Evolutionary conservation across 306 rosid species (phyloP).

Genomic region (Lotus japonicus): DNA sequence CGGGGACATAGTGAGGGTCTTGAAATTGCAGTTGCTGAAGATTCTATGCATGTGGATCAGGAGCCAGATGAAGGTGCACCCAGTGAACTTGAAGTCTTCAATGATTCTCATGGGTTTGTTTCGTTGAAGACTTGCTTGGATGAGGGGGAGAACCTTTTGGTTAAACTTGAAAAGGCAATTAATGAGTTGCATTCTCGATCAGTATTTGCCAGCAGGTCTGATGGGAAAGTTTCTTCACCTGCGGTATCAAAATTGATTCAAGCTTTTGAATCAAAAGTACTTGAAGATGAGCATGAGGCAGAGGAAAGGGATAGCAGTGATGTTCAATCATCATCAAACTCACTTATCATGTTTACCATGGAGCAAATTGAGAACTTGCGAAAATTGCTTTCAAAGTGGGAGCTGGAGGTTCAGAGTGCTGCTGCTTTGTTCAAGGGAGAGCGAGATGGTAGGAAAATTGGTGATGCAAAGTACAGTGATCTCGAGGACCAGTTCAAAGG

Average conservation of each 20-base stretch:
- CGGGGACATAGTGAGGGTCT: slow-evolving; percentile 26
- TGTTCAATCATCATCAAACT: slow-evolving; percentile 32
- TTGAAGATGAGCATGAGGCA: slow-evolving; percentile 50
- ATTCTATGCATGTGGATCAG: slow-evolving; percentile 23
- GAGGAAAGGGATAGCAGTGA: slow-evolving; percentile 38
- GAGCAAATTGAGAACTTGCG: slow-evolving; percentile 54
- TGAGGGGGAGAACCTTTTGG: slow-evolving; percentile 51
- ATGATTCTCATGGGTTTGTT: slow-evolving; percentile 50
- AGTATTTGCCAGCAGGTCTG: slow-evolving; percentile 33
- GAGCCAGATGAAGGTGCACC: slow-evolving; percentile 31
- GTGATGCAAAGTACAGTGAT: slow-evolving; percentile 33
- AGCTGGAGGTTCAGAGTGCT: slow-evolving; percentile 48
- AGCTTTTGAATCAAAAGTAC: slow-evolving; percentile 72
- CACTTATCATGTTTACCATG: slow-evolving; percentile 35
- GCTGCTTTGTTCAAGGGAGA: slow-evolving; percentile 52
- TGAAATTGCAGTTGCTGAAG: slow-evolving; percentile 29
- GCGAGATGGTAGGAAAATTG: slow-evolving; percentile 44
- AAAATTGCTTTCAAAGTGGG: slow-evolving; percentile 49
- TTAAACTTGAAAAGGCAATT: slow-evolving; percentile 60
- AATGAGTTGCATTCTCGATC: slow-evolving; percentile 41
- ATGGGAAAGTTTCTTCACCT: slow-evolving; percentile 43
- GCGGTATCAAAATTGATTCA: slow-evolving; percentile 75
- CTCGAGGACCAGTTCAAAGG: slow-evolving; percentile 50
- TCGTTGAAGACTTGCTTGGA: slow-evolving; percentile 41
- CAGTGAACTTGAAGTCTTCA: slow-evolving; percentile 39